Conservation (phyloP, 139 green algal species). For the Marvania coccoides region DNA sequence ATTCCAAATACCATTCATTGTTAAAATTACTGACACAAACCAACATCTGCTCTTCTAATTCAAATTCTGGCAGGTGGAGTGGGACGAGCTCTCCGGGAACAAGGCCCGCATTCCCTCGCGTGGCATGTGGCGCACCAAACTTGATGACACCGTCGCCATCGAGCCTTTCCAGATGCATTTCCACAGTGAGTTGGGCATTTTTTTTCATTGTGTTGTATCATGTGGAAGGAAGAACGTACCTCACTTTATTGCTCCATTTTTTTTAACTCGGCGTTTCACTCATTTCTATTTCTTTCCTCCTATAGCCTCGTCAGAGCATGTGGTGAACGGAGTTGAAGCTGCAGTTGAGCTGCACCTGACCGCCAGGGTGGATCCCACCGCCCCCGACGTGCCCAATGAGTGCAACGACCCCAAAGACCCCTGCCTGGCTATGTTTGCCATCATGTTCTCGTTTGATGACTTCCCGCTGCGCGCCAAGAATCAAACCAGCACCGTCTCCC, state of each 20-base stretch:
- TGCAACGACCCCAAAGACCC: conserved; percentile 1
- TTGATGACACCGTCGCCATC: no score
- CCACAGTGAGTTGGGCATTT: neutral
- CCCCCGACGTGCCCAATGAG: conserved; percentile 3
- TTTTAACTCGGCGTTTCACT: no score
- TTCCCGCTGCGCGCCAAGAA: neutral
- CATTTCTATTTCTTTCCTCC: neutral
- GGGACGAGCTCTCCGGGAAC: no score
- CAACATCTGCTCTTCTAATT: no score
- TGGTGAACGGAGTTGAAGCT: no score
- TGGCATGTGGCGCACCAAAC: no score
- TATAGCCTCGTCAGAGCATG: neutral
- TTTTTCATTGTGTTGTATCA: neutral
- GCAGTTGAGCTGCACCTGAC: conserved; percentile 24
- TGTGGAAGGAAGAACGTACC: neutral
- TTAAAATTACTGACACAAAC: no score
- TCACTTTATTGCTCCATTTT: neutral
- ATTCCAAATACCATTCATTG: no score
- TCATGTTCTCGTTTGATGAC: neutral
- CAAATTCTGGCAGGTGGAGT: no score
- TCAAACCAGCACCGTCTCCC: neutral
- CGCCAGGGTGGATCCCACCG: conserved; percentile 5
- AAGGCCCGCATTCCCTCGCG: no score
- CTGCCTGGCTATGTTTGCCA: conserved; percentile 5
- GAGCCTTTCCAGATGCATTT: conserved; percentile 25